phyloP scores from a whole-genome alignment of 164 flowering plant species.

The Buxus sempervirens region DNA sequence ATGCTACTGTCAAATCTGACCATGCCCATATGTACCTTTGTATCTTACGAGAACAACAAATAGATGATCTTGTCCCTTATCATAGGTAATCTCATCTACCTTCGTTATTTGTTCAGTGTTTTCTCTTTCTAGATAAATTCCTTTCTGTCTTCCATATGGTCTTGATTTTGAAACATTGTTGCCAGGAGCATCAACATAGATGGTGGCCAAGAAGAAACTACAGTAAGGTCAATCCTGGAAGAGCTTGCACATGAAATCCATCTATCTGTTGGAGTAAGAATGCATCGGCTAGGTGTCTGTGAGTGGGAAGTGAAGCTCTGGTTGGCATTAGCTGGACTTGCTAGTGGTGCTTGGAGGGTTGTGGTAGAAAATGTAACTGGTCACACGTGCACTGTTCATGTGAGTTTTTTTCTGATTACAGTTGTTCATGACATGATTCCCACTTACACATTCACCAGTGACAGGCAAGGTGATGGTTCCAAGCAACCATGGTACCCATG shows the following conservation, averaged over 20 bases:
- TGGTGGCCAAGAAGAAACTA: slow-evolving; percentile 54
- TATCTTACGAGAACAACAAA: slow-evolving; percentile 73
- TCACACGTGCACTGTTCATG: slow-evolving; percentile 91
- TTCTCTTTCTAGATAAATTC: not conserved
- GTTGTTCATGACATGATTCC: not conserved
- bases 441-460: not conserved
- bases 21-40: slow-evolving; percentile 96
- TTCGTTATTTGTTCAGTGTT: slow-evolving; percentile 1
- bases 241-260: slow-evolving; percentile 76
- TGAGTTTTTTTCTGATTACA: slow-evolving; percentile 33
- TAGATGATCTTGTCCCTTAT: slow-evolving; percentile 80
- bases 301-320: slow-evolving; percentile 98
- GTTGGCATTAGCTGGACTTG: slow-evolving; percentile 65
- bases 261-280: slow-evolving; percentile 75
- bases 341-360: slow-evolving; percentile 93
- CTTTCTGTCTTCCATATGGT: slow-evolving; percentile 1
- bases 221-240: slow-evolving; percentile 55
- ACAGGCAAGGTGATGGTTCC: not conserved
- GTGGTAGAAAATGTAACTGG: slow-evolving; percentile 91
- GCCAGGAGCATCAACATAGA: slow-evolving; percentile 61
- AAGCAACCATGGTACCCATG: no score
- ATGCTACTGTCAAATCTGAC: slow-evolving; percentile 64
- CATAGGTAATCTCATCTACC: slow-evolving; percentile 44
- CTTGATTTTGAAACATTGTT: slow-evolving; percentile 16
- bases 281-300: slow-evolving; percentile 86